A percentile compares a stretch with the other conserved stretches of the same genome.
Evolutionary conservation across 1,139 yeast genomes (phyloP).

Genomic region (Hyphopichia khmerensis): DNA sequence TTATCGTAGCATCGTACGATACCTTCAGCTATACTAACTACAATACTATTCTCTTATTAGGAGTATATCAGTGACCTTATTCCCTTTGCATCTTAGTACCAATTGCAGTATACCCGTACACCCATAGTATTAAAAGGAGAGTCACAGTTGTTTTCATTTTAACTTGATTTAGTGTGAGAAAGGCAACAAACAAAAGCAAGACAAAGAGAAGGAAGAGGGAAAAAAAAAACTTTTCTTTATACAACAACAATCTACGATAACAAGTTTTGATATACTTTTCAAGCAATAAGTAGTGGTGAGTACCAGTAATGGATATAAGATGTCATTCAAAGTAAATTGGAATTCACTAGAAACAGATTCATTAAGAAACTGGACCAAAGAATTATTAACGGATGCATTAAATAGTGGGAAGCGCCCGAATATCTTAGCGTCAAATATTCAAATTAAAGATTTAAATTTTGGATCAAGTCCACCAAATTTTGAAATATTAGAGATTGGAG

Average conservation of each 20-base stretch:
- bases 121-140: too few species aligned
- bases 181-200: background rate
- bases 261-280: too few species aligned
- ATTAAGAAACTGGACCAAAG: constrained; percentile 64
- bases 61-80: too few species aligned
- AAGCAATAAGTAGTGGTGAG: too few species aligned
- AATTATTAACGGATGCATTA: constrained; percentile 71
- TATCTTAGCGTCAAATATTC: constrained; percentile 71
- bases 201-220: background rate
- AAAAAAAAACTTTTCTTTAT: background rate
- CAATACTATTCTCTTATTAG: too few species aligned
- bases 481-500: constrained; percentile 85
- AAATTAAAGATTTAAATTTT: constrained; percentile 71
- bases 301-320: constrained; percentile 17
- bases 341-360: constrained; percentile 70
- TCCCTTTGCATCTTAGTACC: too few species aligned
- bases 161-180: background rate
- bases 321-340: constrained; percentile 86
- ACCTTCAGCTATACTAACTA: too few species aligned
- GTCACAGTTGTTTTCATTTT: background rate
- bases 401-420: constrained; percentile 76
- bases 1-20: too few species aligned
- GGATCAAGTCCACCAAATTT: constrained; percentile 78
- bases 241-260: too few species aligned
- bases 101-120: too few species aligned